phyloP scores from a whole-genome alignment of 2,329 filamentous ascomycete genomes.

The Hypomyces perniciosus region DNA sequence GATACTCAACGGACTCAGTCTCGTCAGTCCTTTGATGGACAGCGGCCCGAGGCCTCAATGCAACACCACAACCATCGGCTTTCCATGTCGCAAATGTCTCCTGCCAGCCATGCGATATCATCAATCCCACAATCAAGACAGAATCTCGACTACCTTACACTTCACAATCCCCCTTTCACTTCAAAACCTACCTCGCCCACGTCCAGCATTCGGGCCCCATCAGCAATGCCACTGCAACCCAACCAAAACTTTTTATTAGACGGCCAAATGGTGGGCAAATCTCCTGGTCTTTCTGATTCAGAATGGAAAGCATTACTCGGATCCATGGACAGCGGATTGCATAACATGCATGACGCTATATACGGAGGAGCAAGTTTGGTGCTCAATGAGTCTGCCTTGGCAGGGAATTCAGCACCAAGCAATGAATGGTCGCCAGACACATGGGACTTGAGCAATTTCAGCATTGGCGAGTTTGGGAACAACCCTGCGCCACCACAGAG shows the following conservation, averaged over 20 bases:
- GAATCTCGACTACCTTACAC: constrained; percentile 56
- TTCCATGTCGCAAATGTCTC: constrained; percentile 36
- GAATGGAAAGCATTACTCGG: constrained; percentile 82
- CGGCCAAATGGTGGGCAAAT: constrained; percentile 23
- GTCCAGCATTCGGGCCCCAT: constrained; percentile 32
- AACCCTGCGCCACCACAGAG: constrained; percentile 43
- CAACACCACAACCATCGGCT: constrained; percentile 41
- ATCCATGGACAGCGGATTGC: constrained; percentile 70
- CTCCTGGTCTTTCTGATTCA: constrained; percentile 48
- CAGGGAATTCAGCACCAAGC: constrained; percentile 29
- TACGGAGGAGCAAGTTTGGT: constrained; percentile 59
- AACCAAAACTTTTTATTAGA: constrained; percentile 19
- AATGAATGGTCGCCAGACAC: constrained; percentile 51
- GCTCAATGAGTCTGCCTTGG: constrained; percentile 38
- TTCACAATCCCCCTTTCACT: constrained; percentile 40
- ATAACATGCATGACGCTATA: constrained; percentile 80
- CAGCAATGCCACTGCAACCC: constrained; percentile 16
- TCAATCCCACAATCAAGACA: constrained; percentile 19
- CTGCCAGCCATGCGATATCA: constrained; percentile 25
- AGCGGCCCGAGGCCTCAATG: constrained; percentile 26
- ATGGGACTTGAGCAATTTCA: constrained; percentile 49
- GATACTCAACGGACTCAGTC: constrained; percentile 36
- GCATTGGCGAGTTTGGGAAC: constrained; percentile 41
- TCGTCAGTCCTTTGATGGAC: constrained; percentile 44
- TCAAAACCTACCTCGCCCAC: constrained; percentile 46